Conservation (phyloP, 2,329 filamentous ascomycete species). For the Cryphonectria naterciae region DNA sequence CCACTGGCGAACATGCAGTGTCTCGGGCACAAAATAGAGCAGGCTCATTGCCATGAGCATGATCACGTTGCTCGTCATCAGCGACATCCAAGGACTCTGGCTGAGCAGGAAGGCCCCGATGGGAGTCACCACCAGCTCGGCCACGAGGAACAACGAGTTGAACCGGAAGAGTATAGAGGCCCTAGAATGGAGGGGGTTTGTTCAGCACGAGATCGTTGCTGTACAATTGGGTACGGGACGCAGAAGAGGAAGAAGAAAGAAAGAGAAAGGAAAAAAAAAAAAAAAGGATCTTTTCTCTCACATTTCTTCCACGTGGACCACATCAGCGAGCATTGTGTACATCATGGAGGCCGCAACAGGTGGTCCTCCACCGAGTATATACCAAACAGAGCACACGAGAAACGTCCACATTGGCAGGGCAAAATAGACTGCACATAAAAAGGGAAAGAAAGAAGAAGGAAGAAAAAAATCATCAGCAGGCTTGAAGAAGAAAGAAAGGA, state of each 20-base stretch:
- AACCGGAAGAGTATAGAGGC: conserved; percentile 49
- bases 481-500: too few species aligned
- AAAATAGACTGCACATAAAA: conserved; percentile 39
- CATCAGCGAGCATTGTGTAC: conserved; percentile 51
- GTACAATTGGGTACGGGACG: not conserved
- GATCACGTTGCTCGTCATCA: conserved; percentile 41
- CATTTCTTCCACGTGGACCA: conserved; percentile 41
- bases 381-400: conserved; percentile 46
- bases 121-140: conserved; percentile 46
- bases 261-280: too few species aligned
- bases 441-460: not conserved
- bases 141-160: conserved; percentile 41
- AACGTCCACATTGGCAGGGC: conserved; percentile 39
- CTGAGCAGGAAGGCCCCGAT: conserved; percentile 46
- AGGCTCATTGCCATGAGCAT: conserved; percentile 37
- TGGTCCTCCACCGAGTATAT: conserved; percentile 48
- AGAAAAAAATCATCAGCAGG: not conserved
- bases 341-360: conserved; percentile 48
- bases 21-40: conserved; percentile 47
- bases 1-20: conserved; percentile 41
- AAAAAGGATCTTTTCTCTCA: not conserved
- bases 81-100: conserved; percentile 45
- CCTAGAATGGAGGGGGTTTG: conserved; percentile 28
- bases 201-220: conserved; percentile 9
- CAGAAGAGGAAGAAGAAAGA: too few species aligned